phyloP scores from a whole-genome alignment of 2,329 filamentous ascomycete species.

The Talaromyces sp. region DNA sequence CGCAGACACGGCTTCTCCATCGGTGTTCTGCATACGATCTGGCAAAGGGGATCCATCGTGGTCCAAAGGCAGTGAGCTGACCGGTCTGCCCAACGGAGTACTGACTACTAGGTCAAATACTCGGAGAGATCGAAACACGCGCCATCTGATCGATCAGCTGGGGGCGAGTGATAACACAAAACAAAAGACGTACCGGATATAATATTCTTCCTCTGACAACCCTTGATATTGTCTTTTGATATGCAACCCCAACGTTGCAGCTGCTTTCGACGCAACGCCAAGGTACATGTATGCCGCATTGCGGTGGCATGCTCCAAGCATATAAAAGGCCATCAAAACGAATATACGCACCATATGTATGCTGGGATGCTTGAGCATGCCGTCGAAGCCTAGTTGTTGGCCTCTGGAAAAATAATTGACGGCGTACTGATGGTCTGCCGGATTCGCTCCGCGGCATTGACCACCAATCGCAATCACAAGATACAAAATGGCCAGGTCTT shows the following conservation, averaged over 20 bases:
- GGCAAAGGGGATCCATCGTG: background rate
- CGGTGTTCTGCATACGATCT: background rate
- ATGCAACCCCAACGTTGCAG: slow-evolving; percentile 55
- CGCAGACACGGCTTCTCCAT: slow-evolving; percentile 3
- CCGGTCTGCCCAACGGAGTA: slow-evolving; percentile 47
- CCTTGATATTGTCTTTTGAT: slow-evolving; percentile 19
- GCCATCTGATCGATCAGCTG: slow-evolving; percentile 25
- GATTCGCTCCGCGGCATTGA: slow-evolving; percentile 38
- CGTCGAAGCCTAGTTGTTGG: slow-evolving; percentile 45
- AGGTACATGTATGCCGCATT: slow-evolving; percentile 62
- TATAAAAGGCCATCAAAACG: slow-evolving; percentile 56
- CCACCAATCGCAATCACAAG: slow-evolving; percentile 52
- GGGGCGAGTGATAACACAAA: background rate
- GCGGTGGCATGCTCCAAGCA: slow-evolving; percentile 55
- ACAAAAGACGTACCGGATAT: background rate
- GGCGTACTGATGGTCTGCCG: slow-evolving; percentile 26
- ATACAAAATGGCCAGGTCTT: slow-evolving; percentile 23
- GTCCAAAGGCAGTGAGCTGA: slow-evolving; percentile 23
- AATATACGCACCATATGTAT: slow-evolving; percentile 51
- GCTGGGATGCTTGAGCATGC: slow-evolving; percentile 52
- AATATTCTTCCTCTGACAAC: slow-evolving; percentile 1
- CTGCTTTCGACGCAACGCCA: slow-evolving; percentile 55
- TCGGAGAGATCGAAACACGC: slow-evolving; percentile 46
- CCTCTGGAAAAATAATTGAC: slow-evolving; percentile 45
- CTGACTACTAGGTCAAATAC: slow-evolving; percentile 46